phyloP scores from a whole-genome alignment of 2,329 filamentous ascomycete species.

The Aspergillus latus region DNA sequence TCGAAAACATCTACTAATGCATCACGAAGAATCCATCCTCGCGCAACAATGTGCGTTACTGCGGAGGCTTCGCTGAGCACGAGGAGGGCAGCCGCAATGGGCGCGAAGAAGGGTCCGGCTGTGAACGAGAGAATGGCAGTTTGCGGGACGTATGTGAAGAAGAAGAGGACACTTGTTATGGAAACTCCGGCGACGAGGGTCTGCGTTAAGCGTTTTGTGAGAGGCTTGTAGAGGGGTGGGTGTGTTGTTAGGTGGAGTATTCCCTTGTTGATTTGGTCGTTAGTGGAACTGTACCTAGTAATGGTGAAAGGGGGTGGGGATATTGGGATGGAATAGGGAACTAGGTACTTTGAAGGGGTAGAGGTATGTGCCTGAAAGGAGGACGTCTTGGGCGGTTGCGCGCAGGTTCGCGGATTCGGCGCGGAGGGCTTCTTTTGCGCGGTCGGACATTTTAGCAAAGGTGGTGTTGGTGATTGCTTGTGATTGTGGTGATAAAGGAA shows the following conservation, averaged over 20 bases:
- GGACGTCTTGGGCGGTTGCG: conserved; percentile 65
- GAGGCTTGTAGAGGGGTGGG: conserved; percentile 59
- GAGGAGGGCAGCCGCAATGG: conserved; percentile 60
- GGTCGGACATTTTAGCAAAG: conserved; percentile 42
- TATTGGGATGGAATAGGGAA: background rate
- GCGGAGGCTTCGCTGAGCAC: conserved; percentile 58
- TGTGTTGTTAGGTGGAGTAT: conserved; percentile 61
- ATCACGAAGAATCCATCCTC: conserved; percentile 75
- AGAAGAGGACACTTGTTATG: conserved; percentile 79
- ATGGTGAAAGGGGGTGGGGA: background rate
- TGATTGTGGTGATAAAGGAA: no score
- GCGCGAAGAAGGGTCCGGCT: conserved; percentile 69
- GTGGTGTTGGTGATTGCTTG: background rate
- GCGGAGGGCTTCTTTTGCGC: conserved; percentile 57
- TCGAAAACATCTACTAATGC: conserved; percentile 88
- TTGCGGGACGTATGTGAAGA: conserved; percentile 83
- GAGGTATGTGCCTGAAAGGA: conserved; percentile 74
- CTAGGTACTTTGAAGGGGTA: conserved; percentile 71
- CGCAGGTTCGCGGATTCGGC: conserved; percentile 71
- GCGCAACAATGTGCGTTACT: conserved; percentile 55
- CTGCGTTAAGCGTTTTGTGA: conserved; percentile 56
- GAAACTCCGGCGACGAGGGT: conserved; percentile 69
- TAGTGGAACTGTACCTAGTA: no score
- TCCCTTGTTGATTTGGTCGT: conserved; percentile 45
- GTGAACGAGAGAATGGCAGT: conserved; percentile 78